These are phyloP conservation scores for Nicotiana benthamiana DNA, from an alignment of 257 asterid species.

Conservation along the genomic window DNA sequence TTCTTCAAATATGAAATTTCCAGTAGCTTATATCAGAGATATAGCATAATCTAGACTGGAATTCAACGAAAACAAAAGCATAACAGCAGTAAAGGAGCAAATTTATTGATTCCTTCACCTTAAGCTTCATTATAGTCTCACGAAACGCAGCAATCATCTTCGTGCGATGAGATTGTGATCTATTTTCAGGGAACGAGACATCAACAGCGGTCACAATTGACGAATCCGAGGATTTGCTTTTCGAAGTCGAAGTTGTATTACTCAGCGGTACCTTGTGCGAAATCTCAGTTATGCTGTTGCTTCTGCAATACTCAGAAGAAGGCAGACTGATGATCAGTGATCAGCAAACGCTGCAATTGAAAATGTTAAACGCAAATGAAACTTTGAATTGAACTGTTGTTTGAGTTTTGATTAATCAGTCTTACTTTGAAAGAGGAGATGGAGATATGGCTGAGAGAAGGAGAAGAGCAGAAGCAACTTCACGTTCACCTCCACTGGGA, in stretches of 20 bases:
- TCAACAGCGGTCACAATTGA: slow-evolving; percentile 1
- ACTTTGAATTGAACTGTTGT: background rate
- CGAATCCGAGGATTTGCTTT: background rate
- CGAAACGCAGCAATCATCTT: background rate
- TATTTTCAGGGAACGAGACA: background rate
- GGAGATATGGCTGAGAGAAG: background rate
- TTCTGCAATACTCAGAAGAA: background rate
- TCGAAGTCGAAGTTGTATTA: background rate
- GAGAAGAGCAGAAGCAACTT: slow-evolving; percentile 9
- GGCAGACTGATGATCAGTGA: background rate
- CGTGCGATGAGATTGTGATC: background rate
- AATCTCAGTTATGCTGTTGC: background rate
- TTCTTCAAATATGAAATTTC: background rate
- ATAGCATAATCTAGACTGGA: too few relatives aligned
- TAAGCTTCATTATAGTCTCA: background rate
- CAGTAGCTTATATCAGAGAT: background rate
- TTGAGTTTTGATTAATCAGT: background rate
- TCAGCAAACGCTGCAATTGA: background rate
- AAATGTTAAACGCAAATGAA: background rate
- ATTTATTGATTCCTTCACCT: background rate
- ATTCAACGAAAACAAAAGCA: background rate
- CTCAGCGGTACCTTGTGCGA: background rate
- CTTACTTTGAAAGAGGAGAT: slow-evolving; percentile 1
- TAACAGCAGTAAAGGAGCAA: background rate
- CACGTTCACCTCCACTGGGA: slow-evolving; percentile 1